Percentiles rank a stretch among this genome's conserved stretches.
phyloP scores from a whole-genome alignment of 2,329 filamentous ascomycete species.

The Exophiala lecanii-corni region DNA sequence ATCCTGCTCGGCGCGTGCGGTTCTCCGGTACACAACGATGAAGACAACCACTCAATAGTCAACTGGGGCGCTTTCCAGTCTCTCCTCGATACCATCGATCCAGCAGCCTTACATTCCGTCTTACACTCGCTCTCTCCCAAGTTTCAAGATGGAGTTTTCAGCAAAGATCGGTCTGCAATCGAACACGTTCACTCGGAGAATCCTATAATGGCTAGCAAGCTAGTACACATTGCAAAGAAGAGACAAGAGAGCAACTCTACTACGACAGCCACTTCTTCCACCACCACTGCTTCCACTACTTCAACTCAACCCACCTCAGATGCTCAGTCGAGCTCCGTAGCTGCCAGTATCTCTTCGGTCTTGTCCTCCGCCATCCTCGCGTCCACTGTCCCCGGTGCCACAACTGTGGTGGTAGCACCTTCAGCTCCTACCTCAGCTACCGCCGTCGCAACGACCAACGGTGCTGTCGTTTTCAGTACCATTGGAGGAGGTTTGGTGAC shows the following conservation, averaged over 20 bases:
- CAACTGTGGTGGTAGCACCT: constrained; percentile 25
- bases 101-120: constrained; percentile 60
- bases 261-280: constrained; percentile 17
- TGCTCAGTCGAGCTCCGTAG: constrained; percentile 15
- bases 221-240: constrained; percentile 62
- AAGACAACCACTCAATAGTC: constrained; percentile 21
- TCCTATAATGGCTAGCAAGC: constrained; percentile 56
- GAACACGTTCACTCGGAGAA: constrained; percentile 60
- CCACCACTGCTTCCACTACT: constrained; percentile 17
- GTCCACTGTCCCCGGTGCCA: constrained; percentile 23
- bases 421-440: constrained; percentile 22
- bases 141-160: constrained; percentile 65
- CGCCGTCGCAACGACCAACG: constrained; percentile 22
- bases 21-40: constrained; percentile 14
- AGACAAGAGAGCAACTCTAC: constrained; percentile 38
- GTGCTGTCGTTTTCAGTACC: constrained; percentile 29
- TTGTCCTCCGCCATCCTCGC: constrained; percentile 24
- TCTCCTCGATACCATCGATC: constrained; percentile 53
- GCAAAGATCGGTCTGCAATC: constrained; percentile 59
- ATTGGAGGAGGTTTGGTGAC: constrained; percentile 29
- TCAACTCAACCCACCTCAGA: constrained; percentile 23
- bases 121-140: constrained; percentile 60
- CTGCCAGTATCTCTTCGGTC: constrained; percentile 24
- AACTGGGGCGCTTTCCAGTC: constrained; percentile 45
- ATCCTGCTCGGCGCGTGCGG: constrained; percentile 19